phyloP scores from a whole-genome alignment of 2,329 filamentous ascomycete species.

The Epichloe typhina region DNA sequence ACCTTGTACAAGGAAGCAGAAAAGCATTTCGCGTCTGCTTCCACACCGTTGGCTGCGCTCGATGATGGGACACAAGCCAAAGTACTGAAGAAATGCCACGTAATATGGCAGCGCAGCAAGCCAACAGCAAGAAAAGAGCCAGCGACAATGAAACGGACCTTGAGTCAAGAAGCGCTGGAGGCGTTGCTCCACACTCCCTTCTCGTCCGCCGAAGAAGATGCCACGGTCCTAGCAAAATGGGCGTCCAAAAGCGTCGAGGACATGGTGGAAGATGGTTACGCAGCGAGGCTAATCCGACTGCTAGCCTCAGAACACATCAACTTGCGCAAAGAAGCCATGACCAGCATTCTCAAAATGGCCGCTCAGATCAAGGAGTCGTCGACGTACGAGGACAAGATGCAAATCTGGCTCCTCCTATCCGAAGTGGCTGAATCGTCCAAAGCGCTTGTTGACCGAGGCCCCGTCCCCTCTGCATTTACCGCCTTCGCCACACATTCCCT shows the following conservation, averaged over 20 bases:
- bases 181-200: constrained; percentile 38
- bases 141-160: constrained; percentile 5
- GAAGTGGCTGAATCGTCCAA: constrained; percentile 67
- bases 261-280: constrained; percentile 64
- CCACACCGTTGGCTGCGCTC: constrained; percentile 12
- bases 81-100: constrained; percentile 6
- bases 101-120: constrained; percentile 5
- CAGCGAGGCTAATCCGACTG: constrained; percentile 57
- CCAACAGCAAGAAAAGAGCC: neutral
- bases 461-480: constrained; percentile 61
- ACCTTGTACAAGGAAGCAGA: constrained; percentile 16
- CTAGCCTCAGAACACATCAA: constrained; percentile 62
- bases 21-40: constrained; percentile 15
- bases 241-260: constrained; percentile 64
- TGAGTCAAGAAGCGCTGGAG: constrained; percentile 32
- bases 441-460: constrained; percentile 35
- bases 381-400: constrained; percentile 56
- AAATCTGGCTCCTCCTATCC: constrained; percentile 65
- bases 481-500: constrained; percentile 62
- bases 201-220: constrained; percentile 37
- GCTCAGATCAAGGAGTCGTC: constrained; percentile 51
- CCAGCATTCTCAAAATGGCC: constrained; percentile 53
- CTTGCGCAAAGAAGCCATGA: constrained; percentile 66
- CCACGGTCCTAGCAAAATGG: constrained; percentile 49
- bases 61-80: constrained; percentile 10